These are phyloP conservation scores for Phytophthora kernoviae DNA, from an alignment of 352 stramenopile genomes.

Conservation along the genomic window DNA sequence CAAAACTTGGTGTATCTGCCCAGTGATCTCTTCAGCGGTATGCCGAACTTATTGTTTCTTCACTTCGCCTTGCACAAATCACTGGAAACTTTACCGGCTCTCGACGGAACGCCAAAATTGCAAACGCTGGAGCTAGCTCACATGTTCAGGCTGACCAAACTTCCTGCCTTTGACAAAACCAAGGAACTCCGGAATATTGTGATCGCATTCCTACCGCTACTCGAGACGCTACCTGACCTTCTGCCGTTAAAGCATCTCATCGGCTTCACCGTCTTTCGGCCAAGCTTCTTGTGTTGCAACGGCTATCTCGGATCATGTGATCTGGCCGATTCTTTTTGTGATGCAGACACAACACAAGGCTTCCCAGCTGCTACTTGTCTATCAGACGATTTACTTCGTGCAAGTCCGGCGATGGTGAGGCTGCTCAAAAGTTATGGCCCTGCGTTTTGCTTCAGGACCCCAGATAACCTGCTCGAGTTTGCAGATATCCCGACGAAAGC, in stretches of 20 bases:
- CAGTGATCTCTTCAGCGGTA: slow-evolving; percentile 31
- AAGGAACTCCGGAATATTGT: slow-evolving; percentile 30
- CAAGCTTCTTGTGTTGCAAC: slow-evolving; percentile 40
- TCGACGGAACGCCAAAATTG: slow-evolving; percentile 38
- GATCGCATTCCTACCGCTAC: slow-evolving; percentile 15
- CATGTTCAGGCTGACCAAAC: slow-evolving; percentile 9
- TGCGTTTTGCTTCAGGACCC: slow-evolving; percentile 16
- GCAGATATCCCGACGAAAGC: slow-evolving; percentile 27
- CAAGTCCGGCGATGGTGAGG: slow-evolving; percentile 11
- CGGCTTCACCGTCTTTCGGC: slow-evolving; percentile 20
- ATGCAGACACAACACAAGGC: slow-evolving; percentile 2
- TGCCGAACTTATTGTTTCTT: slow-evolving; percentile 39
- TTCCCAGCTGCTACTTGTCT: slow-evolving; percentile 24
- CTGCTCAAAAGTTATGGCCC: slow-evolving; percentile 11
- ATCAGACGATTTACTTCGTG: slow-evolving; percentile 1
- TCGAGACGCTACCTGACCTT: slow-evolving; percentile 33
- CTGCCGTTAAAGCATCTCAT: slow-evolving; percentile 13
- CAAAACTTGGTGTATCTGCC: slow-evolving; percentile 32
- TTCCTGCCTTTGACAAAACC: slow-evolving; percentile 32
- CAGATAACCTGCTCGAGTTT: slow-evolving; percentile 21
- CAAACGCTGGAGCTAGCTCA: slow-evolving; percentile 35
- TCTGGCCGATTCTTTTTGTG: slow-evolving; percentile 19
- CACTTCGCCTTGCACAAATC: slow-evolving; percentile 32
- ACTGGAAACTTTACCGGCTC: slow-evolving; percentile 27
- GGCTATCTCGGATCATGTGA: slow-evolving; percentile 35